Percentiles rank a stretch among this genome's conserved stretches.
phyloP scores from a whole-genome alignment of 805 yeast genomes.

The Debaryomyces tyrocola region DNA sequence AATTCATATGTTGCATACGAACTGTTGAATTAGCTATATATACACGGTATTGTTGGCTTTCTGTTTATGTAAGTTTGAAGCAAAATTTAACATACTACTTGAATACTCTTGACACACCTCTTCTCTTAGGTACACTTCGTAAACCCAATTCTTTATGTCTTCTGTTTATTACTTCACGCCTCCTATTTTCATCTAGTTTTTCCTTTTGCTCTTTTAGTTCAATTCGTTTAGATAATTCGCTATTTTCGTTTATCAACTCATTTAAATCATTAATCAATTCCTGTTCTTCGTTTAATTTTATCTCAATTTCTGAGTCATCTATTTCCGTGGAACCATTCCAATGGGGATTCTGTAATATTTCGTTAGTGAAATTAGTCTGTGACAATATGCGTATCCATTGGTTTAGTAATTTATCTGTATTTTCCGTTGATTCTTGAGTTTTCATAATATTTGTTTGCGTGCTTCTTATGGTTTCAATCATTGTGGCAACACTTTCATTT shows the following conservation, averaged over 20 bases:
- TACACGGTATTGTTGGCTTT: too few relatives aligned
- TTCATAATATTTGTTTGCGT: constrained; percentile 29
- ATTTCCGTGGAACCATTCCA: constrained; percentile 35
- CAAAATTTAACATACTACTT: not conserved
- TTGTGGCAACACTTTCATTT: constrained; percentile 29
- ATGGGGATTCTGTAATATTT: constrained; percentile 43
- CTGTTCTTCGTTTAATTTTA: constrained; percentile 19
- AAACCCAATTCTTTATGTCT: constrained; percentile 27
- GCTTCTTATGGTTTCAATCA: constrained; percentile 26
- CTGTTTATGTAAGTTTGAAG: too few relatives aligned
- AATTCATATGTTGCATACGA: too few relatives aligned
- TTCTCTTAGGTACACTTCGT: constrained; percentile 4
- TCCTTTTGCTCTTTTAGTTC: constrained; percentile 16
- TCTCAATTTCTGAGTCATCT: constrained; percentile 15
- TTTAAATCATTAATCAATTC: constrained; percentile 23
- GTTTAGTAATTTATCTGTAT: constrained; percentile 51
- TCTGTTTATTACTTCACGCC: constrained; percentile 12
- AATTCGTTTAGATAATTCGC: constrained; percentile 16
- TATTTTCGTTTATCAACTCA: constrained; percentile 28
- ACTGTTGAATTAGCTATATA: too few relatives aligned
- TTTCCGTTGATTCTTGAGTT: constrained; percentile 43
- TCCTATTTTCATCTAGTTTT: constrained; percentile 5
- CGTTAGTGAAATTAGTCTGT: constrained; percentile 56
- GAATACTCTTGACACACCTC: not conserved
- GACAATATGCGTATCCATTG: constrained; percentile 64